Evolutionary conservation across 2,329 filamentous ascomycete species (phyloP).

Genomic region (Xylariales sp.): DNA sequence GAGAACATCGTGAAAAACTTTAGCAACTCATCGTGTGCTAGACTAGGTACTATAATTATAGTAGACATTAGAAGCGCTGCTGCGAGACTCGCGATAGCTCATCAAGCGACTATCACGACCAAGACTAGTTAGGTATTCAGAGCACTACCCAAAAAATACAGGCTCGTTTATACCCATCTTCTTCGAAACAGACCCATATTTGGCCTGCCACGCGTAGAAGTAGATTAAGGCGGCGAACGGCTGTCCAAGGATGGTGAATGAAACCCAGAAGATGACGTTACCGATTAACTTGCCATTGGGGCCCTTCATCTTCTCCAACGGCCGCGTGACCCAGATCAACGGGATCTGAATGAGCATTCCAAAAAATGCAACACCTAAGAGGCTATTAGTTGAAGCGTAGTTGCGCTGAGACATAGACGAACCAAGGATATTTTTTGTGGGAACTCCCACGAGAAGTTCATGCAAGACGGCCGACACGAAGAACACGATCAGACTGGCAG

Average conservation of each 20-base stretch:
- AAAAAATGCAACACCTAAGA: slow-evolving; percentile 83
- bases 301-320: slow-evolving; percentile 81
- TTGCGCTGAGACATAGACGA: slow-evolving; percentile 47
- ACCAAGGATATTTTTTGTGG: slow-evolving; percentile 94
- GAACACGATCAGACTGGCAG: slow-evolving; percentile 86
- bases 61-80: not conserved
- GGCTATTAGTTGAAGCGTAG: slow-evolving; percentile 26
- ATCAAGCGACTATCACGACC: slow-evolving; percentile 6
- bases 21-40: no score
- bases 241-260: slow-evolving; percentile 94
- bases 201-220: slow-evolving; percentile 98
- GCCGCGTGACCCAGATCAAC: slow-evolving; percentile 82
- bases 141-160: slow-evolving; percentile 22
- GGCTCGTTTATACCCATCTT: slow-evolving; percentile 30
- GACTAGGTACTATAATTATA: no score
- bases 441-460: slow-evolving; percentile 91
- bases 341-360: slow-evolving; percentile 96
- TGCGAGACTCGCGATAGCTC: not conserved
- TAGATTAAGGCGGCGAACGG: slow-evolving; percentile 92
- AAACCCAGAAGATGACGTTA: slow-evolving; percentile 96
- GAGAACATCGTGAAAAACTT: no score
- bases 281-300: slow-evolving; percentile 82
- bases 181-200: slow-evolving; percentile 85
- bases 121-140: not conserved
- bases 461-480: slow-evolving; percentile 88